phyloP scores from a whole-genome alignment of 2,329 filamentous ascomycete species.

The Claviceps paspali region DNA sequence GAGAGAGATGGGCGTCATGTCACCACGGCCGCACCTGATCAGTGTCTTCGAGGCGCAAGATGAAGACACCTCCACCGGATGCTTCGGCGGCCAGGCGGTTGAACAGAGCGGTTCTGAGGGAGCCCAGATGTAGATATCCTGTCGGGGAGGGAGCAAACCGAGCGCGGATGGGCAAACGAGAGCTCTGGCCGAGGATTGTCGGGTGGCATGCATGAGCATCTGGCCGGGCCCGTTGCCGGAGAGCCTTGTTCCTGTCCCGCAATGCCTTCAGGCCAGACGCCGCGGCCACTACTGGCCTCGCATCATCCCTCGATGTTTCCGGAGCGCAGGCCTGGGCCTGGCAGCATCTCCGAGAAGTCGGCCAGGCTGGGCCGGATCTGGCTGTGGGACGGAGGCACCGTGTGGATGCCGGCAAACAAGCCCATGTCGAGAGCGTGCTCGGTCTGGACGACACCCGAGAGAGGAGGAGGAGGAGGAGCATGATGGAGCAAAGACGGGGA shows the following conservation, averaged over 20 bases:
- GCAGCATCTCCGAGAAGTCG: neutral
- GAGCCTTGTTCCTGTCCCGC: constrained; percentile 8
- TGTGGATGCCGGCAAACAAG: neutral
- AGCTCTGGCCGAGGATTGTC: constrained; percentile 26
- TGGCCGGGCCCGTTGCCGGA: constrained; percentile 9
- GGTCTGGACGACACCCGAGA: neutral
- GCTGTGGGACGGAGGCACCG: neutral
- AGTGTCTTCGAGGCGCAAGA: constrained; percentile 87
- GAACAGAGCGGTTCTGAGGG: constrained; percentile 82
- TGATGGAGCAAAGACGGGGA: no score
- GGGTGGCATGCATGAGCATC: constrained; percentile 6
- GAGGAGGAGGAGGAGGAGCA: neutral
- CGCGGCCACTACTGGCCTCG: no score
- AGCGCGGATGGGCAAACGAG: constrained; percentile 38
- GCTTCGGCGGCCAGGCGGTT: constrained; percentile 83
- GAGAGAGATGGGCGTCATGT: no score
- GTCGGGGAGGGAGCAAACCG: constrained; percentile 94
- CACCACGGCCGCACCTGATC: constrained; percentile 55
- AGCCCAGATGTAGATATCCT: constrained; percentile 83
- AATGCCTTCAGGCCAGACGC: constrained; percentile 8
- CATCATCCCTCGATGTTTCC: neutral
- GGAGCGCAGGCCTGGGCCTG: neutral
- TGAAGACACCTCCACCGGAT: constrained; percentile 69
- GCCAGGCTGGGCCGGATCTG: neutral
- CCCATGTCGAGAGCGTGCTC: neutral